A percentile compares a stretch with the other conserved stretches of the same genome.
These are phyloP conservation scores for Chenopodium berlandieri DNA, from an alignment of 148 eudicot species.

Conservation along the genomic window DNA sequence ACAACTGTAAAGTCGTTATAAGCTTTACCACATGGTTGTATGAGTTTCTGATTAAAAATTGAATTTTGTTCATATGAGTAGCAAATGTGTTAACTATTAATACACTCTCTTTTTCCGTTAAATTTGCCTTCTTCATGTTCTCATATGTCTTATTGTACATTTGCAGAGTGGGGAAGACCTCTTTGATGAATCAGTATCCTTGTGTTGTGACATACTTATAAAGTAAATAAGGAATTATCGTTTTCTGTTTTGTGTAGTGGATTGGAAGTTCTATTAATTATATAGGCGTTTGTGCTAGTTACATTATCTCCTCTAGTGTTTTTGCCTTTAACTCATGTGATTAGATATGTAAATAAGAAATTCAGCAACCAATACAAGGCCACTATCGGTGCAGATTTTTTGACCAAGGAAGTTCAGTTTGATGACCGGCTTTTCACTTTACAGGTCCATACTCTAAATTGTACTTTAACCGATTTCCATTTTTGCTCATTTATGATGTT, in stretches of 20 bases:
- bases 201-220: constrained; percentile 8
- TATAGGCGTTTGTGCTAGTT: neutral
- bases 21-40: neutral
- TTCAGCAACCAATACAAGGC: constrained; percentile 97
- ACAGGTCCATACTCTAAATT: constrained; percentile 49
- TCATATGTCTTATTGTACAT: constrained; percentile 17
- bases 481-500: neutral
- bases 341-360: constrained; percentile 91
- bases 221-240: constrained; percentile 1
- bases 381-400: constrained; percentile 93
- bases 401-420: constrained; percentile 94
- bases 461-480: neutral
- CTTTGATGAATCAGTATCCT: constrained; percentile 99
- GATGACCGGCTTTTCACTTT: constrained; percentile 95
- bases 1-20: too few species aligned
- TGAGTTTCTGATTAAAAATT: neutral
- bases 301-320: constrained; percentile 4
- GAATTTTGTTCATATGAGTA: neutral
- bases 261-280: neutral
- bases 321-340: constrained; percentile 39
- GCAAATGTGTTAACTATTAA: neutral
- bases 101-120: neutral
- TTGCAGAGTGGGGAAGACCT: constrained; percentile 96
- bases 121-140: constrained; percentile 1
- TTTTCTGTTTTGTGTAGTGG: constrained; percentile 8